phyloP scores from a whole-genome alignment of 352 stramenopile species.

The Phytophthora sp. region DNA sequence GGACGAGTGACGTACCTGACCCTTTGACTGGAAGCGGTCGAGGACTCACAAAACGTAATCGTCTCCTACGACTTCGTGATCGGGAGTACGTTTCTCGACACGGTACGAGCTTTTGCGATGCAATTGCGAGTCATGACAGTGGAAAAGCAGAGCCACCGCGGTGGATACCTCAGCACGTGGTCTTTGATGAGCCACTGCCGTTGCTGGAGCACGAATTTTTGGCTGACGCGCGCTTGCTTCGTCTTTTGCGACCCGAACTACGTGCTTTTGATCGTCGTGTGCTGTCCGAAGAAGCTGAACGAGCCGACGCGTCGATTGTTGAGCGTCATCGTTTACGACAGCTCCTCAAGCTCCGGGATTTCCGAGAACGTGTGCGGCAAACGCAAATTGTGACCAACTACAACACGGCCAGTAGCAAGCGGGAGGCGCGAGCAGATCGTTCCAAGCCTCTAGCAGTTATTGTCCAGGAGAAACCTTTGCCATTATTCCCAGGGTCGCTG shows the following conservation, averaged over 20 bases:
- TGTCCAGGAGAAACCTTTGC: constrained; percentile 85
- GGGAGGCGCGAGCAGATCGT: constrained; percentile 30
- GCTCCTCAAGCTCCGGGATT: constrained; percentile 66
- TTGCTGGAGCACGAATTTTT: constrained; percentile 66
- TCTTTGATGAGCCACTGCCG: constrained; percentile 76
- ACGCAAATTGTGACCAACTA: constrained; percentile 34
- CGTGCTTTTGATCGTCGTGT: constrained; percentile 60
- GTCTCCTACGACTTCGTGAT: constrained; percentile 60
- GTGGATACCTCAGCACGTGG: constrained; percentile 34
- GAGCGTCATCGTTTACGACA: constrained; percentile 53
- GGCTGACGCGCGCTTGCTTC: constrained; percentile 61
- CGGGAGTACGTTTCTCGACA: constrained; percentile 52
- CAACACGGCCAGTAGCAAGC: constrained; percentile 24
- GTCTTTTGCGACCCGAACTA: constrained; percentile 68
- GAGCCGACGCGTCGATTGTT: constrained; percentile 45
- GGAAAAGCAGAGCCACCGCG: constrained; percentile 31
- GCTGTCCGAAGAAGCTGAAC: constrained; percentile 49
- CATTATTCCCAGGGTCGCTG: constrained; percentile 72
- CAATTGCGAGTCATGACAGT: constrained; percentile 22
- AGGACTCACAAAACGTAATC: constrained; percentile 71
- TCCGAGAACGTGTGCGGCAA: constrained; percentile 59
- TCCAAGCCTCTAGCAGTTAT: constrained; percentile 58
- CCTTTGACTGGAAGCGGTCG: constrained; percentile 22
- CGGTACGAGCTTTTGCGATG: constrained; percentile 51
- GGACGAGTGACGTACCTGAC: constrained; percentile 25